Conservation (phyloP, 2,329 filamentous ascomycete species). For the Apiospora rasikravindrae region DNA sequence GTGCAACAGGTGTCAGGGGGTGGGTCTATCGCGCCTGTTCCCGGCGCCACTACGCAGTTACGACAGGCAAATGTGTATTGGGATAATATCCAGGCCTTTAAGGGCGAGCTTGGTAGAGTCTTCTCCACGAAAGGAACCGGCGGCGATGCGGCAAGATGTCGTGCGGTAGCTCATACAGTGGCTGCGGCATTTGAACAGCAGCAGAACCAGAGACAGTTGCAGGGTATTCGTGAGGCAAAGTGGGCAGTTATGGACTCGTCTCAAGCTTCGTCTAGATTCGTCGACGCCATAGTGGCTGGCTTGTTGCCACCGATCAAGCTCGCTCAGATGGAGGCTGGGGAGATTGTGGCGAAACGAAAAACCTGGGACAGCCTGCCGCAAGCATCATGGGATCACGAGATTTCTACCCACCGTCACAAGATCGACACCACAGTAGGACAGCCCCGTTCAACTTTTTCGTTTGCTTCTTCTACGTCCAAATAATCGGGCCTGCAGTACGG, state of each 20-base stretch:
- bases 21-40: neutral
- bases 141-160: slow-evolving; percentile 21
- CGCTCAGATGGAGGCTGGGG: slow-evolving; percentile 24
- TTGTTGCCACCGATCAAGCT: slow-evolving; percentile 28
- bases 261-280: slow-evolving; percentile 27
- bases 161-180: slow-evolving; percentile 24
- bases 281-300: slow-evolving; percentile 30
- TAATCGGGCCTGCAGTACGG: neutral
- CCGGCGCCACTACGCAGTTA: slow-evolving; percentile 9
- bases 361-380: neutral
- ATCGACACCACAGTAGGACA: neutral
- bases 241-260: slow-evolving; percentile 30
- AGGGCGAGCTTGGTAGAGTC: slow-evolving; percentile 27
- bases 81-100: slow-evolving; percentile 25
- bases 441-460: neutral
- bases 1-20: neutral
- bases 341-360: neutral
- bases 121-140: slow-evolving; percentile 24
- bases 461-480: neutral
- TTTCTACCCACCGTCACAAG: neutral
- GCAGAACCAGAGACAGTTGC: slow-evolving; percentile 9
- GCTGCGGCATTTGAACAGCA: slow-evolving; percentile 26
- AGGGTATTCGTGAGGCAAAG: slow-evolving; percentile 23
- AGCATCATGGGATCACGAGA: neutral
- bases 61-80: slow-evolving; percentile 20